Evolutionary conservation across 1,284 basidiomycete species (phyloP), one percentile per base, ranked within the genome.

Genomic region (Caloboletus inedulis): DNA sequence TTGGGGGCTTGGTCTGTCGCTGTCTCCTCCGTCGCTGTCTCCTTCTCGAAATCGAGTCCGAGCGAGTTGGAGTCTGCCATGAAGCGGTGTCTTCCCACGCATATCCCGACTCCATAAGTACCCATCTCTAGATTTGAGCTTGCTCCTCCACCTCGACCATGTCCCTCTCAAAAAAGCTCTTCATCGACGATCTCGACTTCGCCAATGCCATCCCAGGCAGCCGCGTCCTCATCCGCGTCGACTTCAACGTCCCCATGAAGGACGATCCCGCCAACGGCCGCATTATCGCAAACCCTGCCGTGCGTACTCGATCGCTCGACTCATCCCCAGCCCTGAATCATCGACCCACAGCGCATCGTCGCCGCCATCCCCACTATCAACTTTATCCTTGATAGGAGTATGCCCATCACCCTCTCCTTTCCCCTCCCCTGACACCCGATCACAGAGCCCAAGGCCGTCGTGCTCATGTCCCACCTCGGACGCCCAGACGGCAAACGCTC

Each of bases 401-500:
- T 59, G 77, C 23, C 47, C 50, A 4, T 29, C 41, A 10, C 3
- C 8, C 21, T 1, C 8, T 0, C 9, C 19, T 0, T 19, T 16
- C 23, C 12, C 8, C 18, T 4, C 33, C 40, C 43, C 47, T 53
- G 23, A 54, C 39, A 3, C 9, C 29, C 31, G 2, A 40, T 58
- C 21, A n/a, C 53, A 95, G 92, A 87, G 57, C 93, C 95, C 57
- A 82, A 86, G 63, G 79, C 83, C 50, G 86, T 98, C 69, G 81
- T 94, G 62, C 84, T 99, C 69, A 98, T 98, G 94, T 98, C 95
- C 64, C 96, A 99, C 75, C 85, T 99, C 58, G 97, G 96, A 46
- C 91, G 97, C 59, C 97, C 96, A 19, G 94, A 99, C 71, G 96
- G 97, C 66, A 89, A 94, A 69, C 82, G 85, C 56, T 87, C 88